Conservation (phyloP, 495 filamentous ascomycete species). For the Neurospora sp. region DNA sequence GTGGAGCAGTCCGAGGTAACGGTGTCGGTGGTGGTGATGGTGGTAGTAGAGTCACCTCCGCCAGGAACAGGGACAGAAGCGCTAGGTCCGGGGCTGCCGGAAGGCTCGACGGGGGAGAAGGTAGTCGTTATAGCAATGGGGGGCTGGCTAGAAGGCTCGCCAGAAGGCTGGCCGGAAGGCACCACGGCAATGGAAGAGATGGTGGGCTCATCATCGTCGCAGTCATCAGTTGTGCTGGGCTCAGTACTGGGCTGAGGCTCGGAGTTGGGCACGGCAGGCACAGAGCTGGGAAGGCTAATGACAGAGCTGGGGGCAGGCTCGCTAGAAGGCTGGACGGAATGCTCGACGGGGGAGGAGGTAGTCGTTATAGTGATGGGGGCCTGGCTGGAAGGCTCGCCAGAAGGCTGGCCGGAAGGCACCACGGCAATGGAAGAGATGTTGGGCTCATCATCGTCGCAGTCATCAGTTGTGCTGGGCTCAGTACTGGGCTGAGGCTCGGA, state of each 20-base stretch:
- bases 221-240: too few species aligned
- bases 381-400: neutral
- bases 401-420: neutral
- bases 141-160: neutral
- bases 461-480: neutral
- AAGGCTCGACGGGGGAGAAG: neutral
- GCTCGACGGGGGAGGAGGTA: neutral
- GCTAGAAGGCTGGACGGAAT: neutral
- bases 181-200: neutral
- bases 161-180: neutral
- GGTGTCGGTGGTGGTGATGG: neutral
- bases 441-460: neutral
- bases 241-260: too few species aligned
- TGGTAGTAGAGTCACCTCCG: neutral
- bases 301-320: neutral
- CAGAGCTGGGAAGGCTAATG: neutral
- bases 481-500: neutral
- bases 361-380: neutral
- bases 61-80: neutral
- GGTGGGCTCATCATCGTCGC: neutral
- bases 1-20: neutral
- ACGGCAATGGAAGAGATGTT: neutral
- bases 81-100: neutral
- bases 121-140: neutral
- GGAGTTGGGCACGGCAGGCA: neutral